phyloP scores from a whole-genome alignment of 306 rosid genomes.

The Malus domestica region ASM211411v1 NC_041798.1:41671001-41671500 shows the following conservation, averaged over 20 bases:
- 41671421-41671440: neutral
- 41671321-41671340: neutral
- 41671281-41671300: neutral
- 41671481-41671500: too few relatives aligned
- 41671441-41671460: neutral
- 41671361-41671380: neutral
- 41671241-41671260: neutral
- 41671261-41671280: neutral
- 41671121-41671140: neutral
- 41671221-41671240: neutral
- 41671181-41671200: neutral
- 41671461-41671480: too few relatives aligned
- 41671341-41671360: neutral
- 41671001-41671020: slow-evolving; percentile 2
- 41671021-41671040: neutral
- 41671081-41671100: slow-evolving; percentile 16
- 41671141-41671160: slow-evolving; percentile 23
- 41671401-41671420: neutral
- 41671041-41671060: neutral
- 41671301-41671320: neutral
- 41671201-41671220: neutral
- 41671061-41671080: slow-evolving; percentile 5
- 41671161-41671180: neutral
- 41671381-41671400: neutral
- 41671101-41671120: slow-evolving; percentile 8